Base-by-base conservation (phyloP, 1,139 yeast genomes). In the Suhomyces maxii region DNA sequence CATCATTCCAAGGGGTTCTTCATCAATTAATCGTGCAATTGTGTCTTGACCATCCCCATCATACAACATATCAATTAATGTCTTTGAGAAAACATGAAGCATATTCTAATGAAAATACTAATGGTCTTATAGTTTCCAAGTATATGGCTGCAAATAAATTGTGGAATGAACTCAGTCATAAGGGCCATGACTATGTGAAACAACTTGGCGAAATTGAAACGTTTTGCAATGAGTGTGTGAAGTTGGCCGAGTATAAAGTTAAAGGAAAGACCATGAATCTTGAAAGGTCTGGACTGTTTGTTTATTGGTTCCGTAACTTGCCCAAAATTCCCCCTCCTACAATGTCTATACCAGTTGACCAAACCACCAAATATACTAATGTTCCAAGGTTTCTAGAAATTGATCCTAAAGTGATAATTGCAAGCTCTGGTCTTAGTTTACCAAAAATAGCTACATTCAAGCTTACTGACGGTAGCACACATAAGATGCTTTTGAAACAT, bases 361-460 rank as follows among this genome's bases (percentile, higher is more conserved):
- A 61, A 1, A 69, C 71, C 35, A 68, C 76, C 8, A 66, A 76
- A 13, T 87, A 86, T 54, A 47, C 58, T 0, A 53, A 63, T n/a
- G 60, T 84, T 0, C 82, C 90, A 0, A 59, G 62, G 2, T 78
- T 93, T 36, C 41, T 53, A 0, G 54, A 57, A 0, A 74, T 87
- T 3, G 76, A 74, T 7, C 67, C 75, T 0, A 65, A 61, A 3
- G 67, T 90, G 2, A 54, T 64, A 0, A 74, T 89, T 30, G 95
- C 99, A 0, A 63, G 86, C 0, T 81, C 90, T 0, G 99, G 99
- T 2, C 66, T 91, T 12, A 89, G 97, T 55, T 76, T 84, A 49
- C 99, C 99, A 0, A 91, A 91, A 61, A 86, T 93, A 42, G 73
- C 84, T 41, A 76, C 71, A 1, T 69, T 88, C 45, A 49, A 47